These are phyloP conservation scores for Moelleriella libera DNA, from an alignment of 2,329 filamentous ascomycete genomes.

Conservation along the genomic window DNA sequence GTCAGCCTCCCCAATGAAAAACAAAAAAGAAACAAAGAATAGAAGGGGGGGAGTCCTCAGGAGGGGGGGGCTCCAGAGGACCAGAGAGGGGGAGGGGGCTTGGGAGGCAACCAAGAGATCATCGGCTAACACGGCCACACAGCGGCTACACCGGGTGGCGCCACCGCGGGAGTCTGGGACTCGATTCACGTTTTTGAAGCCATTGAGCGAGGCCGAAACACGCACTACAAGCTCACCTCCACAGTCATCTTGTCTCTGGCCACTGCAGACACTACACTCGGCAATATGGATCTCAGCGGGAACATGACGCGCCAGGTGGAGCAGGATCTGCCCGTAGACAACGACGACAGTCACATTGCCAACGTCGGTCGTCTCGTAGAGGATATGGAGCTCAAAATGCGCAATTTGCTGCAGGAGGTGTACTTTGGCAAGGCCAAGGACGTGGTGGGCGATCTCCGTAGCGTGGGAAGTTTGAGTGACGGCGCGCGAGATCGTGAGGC, in stretches of 20 bases:
- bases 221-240: constrained; percentile 94
- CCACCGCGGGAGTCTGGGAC: constrained; percentile 79
- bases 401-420: constrained; percentile 93
- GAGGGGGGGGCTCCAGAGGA: too few species aligned
- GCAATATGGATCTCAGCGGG: constrained; percentile 81
- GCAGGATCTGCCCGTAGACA: constrained; percentile 76
- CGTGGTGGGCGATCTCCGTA: constrained; percentile 88
- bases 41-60: too few species aligned
- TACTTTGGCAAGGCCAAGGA: constrained; percentile 99
- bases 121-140: too few species aligned
- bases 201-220: constrained; percentile 77
- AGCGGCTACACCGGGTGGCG: constrained; percentile 53
- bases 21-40: too few species aligned
- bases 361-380: constrained; percentile 92
- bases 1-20: too few species aligned
- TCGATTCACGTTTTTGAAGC: constrained; percentile 98
- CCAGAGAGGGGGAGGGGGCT: too few species aligned
- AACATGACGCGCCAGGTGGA: constrained; percentile 98
- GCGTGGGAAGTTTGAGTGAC: constrained; percentile 72
- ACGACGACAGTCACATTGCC: constrained; percentile 84
- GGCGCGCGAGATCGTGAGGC: constrained; percentile 70
- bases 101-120: too few species aligned
- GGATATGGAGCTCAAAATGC: constrained; percentile 99
- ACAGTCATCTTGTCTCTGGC: constrained; percentile 89
- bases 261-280: constrained; percentile 43